Base-by-base conservation (phyloP, 176 grass and related monocot species). In the Oryza nivara region DNA sequence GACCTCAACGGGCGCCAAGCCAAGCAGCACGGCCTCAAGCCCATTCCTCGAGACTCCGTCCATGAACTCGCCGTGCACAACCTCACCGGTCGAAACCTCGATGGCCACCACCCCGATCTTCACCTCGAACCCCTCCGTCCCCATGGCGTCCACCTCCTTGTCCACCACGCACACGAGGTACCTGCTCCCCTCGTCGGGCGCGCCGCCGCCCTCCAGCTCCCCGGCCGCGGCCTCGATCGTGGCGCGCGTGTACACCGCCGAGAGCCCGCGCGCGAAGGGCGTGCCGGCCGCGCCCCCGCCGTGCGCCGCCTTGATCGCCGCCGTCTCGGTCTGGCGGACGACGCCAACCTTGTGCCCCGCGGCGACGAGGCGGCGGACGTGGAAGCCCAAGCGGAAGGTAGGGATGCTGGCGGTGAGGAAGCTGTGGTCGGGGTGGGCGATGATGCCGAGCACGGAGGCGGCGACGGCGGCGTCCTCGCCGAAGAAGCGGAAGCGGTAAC, bases 301-400 rank as follows among this genome's bases (percentile, higher is more conserved):
- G 34, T 91, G 92, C 11, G 92, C 79, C 63, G 92, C 91, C 82
- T 98, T 98, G 75, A 95, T 98, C 32, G 91, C 85, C 9, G 96
- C 92, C 22, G 96, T 95, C 87, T 98, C 95, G 11, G 89, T 98
- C 89, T 98, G 96, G 67, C 85, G 92, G n/a, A 98, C 93, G 65
- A 98, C 96, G 22, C 96, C 96, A 43, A 98, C 96, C 91, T 84
- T 92, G 80, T 90, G 54, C 0, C 96, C 96, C 3, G 89, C 89
- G 35, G 80, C 89, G 25, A 98, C 92, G 82, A 98, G 91, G 76
- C 93, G 91, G 64, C 91, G 85, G 26, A 92, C 93, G 84, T 98
- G 92, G 86, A 98, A 95, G n/a, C 87, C 81, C 19, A 98, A 77
- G 77, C 96, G 91, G 82, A 95, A 98, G 26, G 82, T 88, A n/a